A percentile compares a stretch with the other conserved stretches of the same genome.
Evolutionary conservation across 164 flowering plant genomes (phyloP).

Genomic region (Warburgia ugandensis): DNA sequence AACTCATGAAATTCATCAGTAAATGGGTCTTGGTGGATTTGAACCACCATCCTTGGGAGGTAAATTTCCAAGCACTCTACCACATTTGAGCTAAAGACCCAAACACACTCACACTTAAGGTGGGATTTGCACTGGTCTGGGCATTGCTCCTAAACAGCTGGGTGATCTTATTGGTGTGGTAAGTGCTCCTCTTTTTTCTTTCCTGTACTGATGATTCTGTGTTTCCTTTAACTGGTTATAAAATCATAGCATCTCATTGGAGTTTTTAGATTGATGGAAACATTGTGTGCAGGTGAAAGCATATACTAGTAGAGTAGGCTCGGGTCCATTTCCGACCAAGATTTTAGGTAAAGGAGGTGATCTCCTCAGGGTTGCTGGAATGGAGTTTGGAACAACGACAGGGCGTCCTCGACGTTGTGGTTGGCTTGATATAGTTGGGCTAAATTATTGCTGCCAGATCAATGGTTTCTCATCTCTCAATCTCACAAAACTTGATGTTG

Average conservation of each 20-base stretch:
- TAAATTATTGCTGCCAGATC: slow-evolving; percentile 67
- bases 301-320: slow-evolving; percentile 90
- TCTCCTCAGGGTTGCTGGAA: slow-evolving; percentile 69
- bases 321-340: slow-evolving; percentile 96
- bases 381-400: slow-evolving; percentile 94
- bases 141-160: slow-evolving; percentile 77
- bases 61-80: no score
- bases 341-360: slow-evolving; percentile 71
- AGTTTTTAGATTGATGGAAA: neutral
- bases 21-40: no score
- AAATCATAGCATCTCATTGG: neutral
- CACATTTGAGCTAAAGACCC: no score
- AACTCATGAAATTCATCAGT: no score
- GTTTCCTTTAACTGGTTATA: neutral
- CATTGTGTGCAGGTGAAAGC: slow-evolving; percentile 71
- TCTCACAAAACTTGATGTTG: slow-evolving; percentile 86
- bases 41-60: no score
- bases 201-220: neutral
- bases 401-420: slow-evolving; percentile 98
- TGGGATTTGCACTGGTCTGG: slow-evolving; percentile 96
- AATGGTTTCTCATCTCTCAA: slow-evolving; percentile 88
- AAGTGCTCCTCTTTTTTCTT: slow-evolving; percentile 12
- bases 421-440: slow-evolving; percentile 87
- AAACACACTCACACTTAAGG: no score
- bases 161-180: slow-evolving; percentile 95